Percentiles rank a stretch among this genome's conserved stretches.
These are phyloP conservation scores for Ganoderma multipileum DNA, from an alignment of 1,284 basidiomycete species.

Conservation along the genomic window DNA sequence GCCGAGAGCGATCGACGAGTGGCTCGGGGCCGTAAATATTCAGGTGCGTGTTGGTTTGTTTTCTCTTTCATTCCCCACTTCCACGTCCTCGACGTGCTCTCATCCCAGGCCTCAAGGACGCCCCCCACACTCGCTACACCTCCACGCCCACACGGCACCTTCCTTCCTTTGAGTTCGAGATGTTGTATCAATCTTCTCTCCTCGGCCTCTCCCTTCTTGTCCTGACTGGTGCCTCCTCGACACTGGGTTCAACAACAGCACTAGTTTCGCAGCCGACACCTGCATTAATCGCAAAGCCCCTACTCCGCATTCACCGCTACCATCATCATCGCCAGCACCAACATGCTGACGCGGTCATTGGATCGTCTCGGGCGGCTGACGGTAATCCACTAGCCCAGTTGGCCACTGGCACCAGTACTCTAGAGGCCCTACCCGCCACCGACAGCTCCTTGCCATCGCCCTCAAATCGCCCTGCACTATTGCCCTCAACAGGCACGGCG, in stretches of 20 bases:
- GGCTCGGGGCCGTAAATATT: slow-evolving; percentile 1
- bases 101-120: neutral
- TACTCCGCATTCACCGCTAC: neutral
- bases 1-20: slow-evolving; percentile 1
- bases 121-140: slow-evolving; percentile 1
- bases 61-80: neutral
- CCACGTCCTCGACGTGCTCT: slow-evolving; percentile 4
- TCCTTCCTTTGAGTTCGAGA: slow-evolving; percentile 13
- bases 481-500: neutral
- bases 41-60: neutral
- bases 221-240: slow-evolving; percentile 27
- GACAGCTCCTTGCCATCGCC: neutral
- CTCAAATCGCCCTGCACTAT: neutral
- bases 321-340: neutral
- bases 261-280: slow-evolving; percentile 6
- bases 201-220: slow-evolving; percentile 29
- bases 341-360: neutral
- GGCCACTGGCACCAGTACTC: neutral
- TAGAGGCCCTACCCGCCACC: neutral
- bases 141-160: slow-evolving; percentile 36
- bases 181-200: slow-evolving; percentile 29
- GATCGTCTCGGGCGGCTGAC: neutral
- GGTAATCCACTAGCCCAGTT: neutral
- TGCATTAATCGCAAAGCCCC: slow-evolving; percentile 12
- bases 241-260: slow-evolving; percentile 21